phyloP scores from a whole-genome alignment of 345 rosid genomes.

The Lagerstroemia speciosa region DNA sequence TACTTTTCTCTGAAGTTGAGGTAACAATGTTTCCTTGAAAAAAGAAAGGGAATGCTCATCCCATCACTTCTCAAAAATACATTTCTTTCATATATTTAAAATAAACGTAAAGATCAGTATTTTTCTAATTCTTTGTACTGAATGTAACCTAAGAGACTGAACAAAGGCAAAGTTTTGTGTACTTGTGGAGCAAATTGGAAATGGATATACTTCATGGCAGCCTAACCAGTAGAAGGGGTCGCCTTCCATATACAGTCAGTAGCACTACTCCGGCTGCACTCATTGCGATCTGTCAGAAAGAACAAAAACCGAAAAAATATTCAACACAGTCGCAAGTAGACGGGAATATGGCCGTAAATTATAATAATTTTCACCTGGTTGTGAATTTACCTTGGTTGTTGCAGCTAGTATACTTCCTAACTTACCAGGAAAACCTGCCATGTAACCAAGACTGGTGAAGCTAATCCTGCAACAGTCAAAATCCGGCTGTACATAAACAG shows the following conservation, averaged over 20 bases:
- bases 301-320: not conserved
- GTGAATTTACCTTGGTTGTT: not conserved
- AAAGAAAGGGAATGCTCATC: no score
- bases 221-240: conserved; percentile 65
- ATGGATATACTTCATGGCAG: not conserved
- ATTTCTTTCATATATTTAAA: no score
- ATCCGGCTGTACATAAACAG: not conserved
- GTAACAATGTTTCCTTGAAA: no score
- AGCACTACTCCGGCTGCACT: conserved; percentile 50
- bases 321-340: not conserved
- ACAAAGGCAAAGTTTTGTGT: not conserved
- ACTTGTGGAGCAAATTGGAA: not conserved
- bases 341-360: not conserved
- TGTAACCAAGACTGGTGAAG: not conserved
- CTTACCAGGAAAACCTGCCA: not conserved
- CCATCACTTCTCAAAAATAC: no score
- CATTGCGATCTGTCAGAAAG: conserved; percentile 46
- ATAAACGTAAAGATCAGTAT: no score
- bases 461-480: not conserved
- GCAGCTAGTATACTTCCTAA: not conserved
- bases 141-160: no score
- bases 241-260: conserved; percentile 66
- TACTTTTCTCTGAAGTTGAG: no score
- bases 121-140: no score
- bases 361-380: not conserved